phyloP scores from a whole-genome alignment of 108 stramenopile genomes.

The Craspedostauros australis region DNA sequence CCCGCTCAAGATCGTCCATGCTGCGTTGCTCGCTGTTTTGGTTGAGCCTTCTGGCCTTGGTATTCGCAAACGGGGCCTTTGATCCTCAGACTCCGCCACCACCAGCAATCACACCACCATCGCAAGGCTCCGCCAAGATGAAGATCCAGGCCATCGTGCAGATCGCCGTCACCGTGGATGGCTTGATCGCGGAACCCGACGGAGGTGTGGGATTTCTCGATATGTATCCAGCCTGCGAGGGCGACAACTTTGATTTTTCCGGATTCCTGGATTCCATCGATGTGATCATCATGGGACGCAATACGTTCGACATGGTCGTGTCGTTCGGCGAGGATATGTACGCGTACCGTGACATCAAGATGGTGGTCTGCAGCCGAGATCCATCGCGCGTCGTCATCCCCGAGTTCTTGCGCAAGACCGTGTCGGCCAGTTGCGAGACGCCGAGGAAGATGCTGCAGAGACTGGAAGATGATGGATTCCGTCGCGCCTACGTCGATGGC shows the following conservation, averaged over 20 bases:
- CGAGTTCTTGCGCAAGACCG: slow-evolving; percentile 9
- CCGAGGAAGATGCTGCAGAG: slow-evolving; percentile 21
- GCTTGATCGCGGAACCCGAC: slow-evolving; percentile 35
- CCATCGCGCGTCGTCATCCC: slow-evolving; percentile 23
- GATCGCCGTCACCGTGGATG: slow-evolving; percentile 42
- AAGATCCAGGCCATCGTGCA: no score
- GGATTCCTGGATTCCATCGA: slow-evolving; percentile 37
- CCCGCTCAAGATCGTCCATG: no score
- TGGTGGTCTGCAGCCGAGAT: slow-evolving; percentile 29
- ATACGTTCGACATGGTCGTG: slow-evolving; percentile 42
- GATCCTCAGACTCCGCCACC: no score
- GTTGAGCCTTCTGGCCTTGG: no score
- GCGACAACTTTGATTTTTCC: slow-evolving; percentile 41
- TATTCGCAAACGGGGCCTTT: no score
- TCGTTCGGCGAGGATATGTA: slow-evolving; percentile 40
- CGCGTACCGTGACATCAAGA: slow-evolving; percentile 30
- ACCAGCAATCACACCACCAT: no score
- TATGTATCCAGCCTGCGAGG: slow-evolving; percentile 20
- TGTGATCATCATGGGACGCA: slow-evolving; percentile 47
- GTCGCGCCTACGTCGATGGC: slow-evolving; percentile 36
- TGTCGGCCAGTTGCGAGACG: not conserved
- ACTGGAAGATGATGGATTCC: slow-evolving; percentile 24
- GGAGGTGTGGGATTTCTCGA: slow-evolving; percentile 36
- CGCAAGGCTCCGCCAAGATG: no score
- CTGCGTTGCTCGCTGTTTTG: no score